phyloP scores from a whole-genome alignment of 441 rosid species.

The Bruguiera hainesii region DNA sequence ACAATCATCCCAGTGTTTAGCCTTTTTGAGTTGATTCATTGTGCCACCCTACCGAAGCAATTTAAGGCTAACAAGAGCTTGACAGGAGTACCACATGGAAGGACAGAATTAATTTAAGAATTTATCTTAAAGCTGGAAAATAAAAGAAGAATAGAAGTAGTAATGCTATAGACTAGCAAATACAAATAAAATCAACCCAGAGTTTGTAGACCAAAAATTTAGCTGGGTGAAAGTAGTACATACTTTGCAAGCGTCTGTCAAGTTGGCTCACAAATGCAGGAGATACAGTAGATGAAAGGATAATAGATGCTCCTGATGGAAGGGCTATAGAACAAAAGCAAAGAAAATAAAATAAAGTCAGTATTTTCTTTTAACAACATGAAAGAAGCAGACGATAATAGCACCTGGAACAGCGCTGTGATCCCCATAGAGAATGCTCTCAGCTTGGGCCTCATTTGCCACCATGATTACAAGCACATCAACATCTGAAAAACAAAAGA shows the following conservation, averaged over 20 bases:
- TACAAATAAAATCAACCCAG: slow-evolving; percentile 8
- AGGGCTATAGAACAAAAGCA: slow-evolving; percentile 45
- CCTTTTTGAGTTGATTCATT: background rate
- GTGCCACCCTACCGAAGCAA: background rate
- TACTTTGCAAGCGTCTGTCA: slow-evolving; percentile 73
- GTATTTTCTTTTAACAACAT: slow-evolving; percentile 12
- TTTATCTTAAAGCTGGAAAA: background rate
- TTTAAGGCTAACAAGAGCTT: too few relatives aligned
- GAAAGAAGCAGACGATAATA: slow-evolving; percentile 12
- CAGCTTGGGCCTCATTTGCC: slow-evolving; percentile 91
- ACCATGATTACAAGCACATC: slow-evolving; percentile 92
- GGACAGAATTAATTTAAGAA: background rate
- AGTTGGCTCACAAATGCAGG: slow-evolving; percentile 76
- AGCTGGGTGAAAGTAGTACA: slow-evolving; percentile 22
- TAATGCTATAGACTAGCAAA: background rate
- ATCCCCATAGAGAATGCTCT: slow-evolving; percentile 75
- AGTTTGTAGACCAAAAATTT: slow-evolving; percentile 1
- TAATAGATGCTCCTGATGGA: slow-evolving; percentile 68
- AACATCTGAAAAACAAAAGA: slow-evolving; percentile 49
- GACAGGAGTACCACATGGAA: background rate
- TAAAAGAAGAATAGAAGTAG: background rate
- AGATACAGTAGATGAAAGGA: slow-evolving; percentile 93
- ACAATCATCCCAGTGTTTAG: background rate
- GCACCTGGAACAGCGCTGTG: slow-evolving; percentile 83
- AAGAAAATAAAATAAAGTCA: slow-evolving; percentile 18